phyloP scores from a whole-genome alignment of 2,329 filamentous ascomycete species.

The Aspergillus flavus region DNA sequence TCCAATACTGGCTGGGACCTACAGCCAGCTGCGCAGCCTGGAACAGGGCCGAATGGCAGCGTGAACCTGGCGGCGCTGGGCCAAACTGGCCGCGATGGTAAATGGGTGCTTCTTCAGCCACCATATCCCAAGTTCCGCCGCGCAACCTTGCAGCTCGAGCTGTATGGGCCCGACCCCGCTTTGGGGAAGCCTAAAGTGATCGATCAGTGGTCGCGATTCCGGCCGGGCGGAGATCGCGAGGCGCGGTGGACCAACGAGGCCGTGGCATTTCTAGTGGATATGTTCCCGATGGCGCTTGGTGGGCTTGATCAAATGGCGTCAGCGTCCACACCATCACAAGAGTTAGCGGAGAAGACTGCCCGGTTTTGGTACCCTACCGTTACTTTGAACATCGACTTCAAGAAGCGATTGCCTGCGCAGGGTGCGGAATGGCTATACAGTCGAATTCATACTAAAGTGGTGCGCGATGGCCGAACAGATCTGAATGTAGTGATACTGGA shows the following conservation, averaged over 20 bases:
- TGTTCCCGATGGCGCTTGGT: constrained; percentile 69
- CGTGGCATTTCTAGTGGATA: constrained; percentile 69
- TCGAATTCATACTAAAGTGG: constrained; percentile 65
- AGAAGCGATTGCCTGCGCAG: constrained; percentile 67
- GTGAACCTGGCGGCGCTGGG: constrained; percentile 27
- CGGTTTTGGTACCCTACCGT: constrained; percentile 77
- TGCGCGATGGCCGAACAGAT: constrained; percentile 74
- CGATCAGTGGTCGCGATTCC: constrained; percentile 70
- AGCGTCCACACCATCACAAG: constrained; percentile 29
- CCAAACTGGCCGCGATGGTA: constrained; percentile 28
- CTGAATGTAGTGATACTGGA: constrained; percentile 71
- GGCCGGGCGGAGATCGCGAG: constrained; percentile 51
- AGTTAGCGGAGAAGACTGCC: constrained; percentile 31
- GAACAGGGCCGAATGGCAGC: constrained; percentile 36
- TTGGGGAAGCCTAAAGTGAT: constrained; percentile 34
- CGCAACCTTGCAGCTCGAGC: constrained; percentile 54
- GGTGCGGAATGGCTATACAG: constrained; percentile 75
- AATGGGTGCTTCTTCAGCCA: constrained; percentile 27
- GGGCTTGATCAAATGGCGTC: constrained; percentile 39
- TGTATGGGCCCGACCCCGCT: constrained; percentile 44
- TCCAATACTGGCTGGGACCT: constrained; percentile 59
- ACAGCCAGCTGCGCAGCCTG: constrained; percentile 46
- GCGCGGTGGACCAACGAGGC: constrained; percentile 63
- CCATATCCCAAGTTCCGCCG: constrained; percentile 46
- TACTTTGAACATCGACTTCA: constrained; percentile 74